These are phyloP conservation scores for Penicillium macrosclerotiorum DNA, from an alignment of 495 filamentous ascomycete genomes.

Conservation along the genomic window DNA sequence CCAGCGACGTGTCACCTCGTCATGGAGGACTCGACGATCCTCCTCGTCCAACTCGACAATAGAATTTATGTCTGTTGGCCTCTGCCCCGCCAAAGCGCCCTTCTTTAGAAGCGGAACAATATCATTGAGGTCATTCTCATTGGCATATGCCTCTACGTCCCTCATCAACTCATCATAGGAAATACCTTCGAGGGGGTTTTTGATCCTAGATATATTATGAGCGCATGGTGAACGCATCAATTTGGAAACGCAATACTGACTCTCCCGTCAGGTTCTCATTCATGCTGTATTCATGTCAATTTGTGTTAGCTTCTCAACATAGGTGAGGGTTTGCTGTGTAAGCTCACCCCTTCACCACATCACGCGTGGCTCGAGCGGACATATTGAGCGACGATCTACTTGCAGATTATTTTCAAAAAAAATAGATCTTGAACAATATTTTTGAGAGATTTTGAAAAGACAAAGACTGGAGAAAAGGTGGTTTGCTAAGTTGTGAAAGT, in stretches of 20 bases:
- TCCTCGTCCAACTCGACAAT: constrained; percentile 53
- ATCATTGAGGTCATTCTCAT: constrained; percentile 48
- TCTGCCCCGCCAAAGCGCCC: constrained; percentile 66
- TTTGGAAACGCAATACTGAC: constrained; percentile 5
- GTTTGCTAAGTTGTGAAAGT: not conserved
- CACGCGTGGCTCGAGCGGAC: not conserved
- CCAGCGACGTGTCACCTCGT: constrained; percentile 64
- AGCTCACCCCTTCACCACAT: not conserved
- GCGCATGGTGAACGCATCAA: not conserved
- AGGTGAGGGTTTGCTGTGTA: too few species aligned
- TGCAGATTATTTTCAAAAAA: not conserved
- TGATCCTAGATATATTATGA: constrained; percentile 33
- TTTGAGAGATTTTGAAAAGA: not conserved
- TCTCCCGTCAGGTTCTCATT: constrained; percentile 17
- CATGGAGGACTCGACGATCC: constrained; percentile 52
- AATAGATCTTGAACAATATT: not conserved
- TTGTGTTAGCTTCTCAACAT: not conserved
- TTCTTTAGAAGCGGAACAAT: constrained; percentile 51
- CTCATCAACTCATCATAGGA: constrained; percentile 49
- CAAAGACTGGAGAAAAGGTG: not conserved
- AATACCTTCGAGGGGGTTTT: constrained; percentile 60
- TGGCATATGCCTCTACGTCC: constrained; percentile 55
- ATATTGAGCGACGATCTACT: not conserved
- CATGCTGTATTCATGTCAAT: constrained; percentile 11
- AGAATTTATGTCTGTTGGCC: constrained; percentile 51